A percentile compares a stretch with the other conserved stretches of the same genome.
phyloP scores from a whole-genome alignment of 2,329 filamentous ascomycete species.

The Lanzia echinophila region DNA sequence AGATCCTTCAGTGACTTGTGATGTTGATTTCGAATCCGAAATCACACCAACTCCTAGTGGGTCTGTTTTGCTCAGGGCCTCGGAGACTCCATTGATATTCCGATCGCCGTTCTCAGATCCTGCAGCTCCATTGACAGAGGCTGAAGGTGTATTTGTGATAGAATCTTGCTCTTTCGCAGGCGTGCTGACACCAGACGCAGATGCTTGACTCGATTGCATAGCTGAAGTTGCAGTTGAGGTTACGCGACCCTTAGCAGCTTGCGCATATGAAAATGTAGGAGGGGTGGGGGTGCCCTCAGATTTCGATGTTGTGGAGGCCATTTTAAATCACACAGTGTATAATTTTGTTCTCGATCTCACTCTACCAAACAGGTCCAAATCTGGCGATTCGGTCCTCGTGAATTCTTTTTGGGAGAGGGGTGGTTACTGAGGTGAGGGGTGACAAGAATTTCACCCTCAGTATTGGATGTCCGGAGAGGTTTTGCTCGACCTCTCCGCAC shows the following conservation, averaged over 20 bases:
- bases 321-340: constrained; percentile 24
- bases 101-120: constrained; percentile 23
- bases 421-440: constrained; percentile 20
- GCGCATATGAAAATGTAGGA: constrained; percentile 82
- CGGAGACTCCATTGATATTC: constrained; percentile 22
- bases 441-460: constrained; percentile 24
- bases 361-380: constrained; percentile 5
- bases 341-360: not conserved
- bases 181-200: constrained; percentile 28
- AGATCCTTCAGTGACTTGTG: constrained; percentile 29
- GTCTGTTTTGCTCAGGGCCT: constrained; percentile 17
- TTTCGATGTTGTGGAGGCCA: constrained; percentile 36
- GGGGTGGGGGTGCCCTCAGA: constrained; percentile 32
- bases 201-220: constrained; percentile 24
- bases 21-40: constrained; percentile 19
- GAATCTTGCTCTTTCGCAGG: constrained; percentile 26
- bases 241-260: constrained; percentile 77
- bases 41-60: constrained; percentile 13
- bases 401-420: constrained; percentile 1
- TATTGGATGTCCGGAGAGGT: constrained; percentile 33
- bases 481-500: constrained; percentile 33
- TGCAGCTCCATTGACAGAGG: constrained; percentile 16
- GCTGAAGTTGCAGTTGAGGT: constrained; percentile 21
- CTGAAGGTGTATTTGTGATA: constrained; percentile 22
- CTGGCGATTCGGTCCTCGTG: not conserved